Base-by-base conservation (phyloP, 2,329 filamentous ascomycete species). In the Dactylellina cionopaga region DNA sequence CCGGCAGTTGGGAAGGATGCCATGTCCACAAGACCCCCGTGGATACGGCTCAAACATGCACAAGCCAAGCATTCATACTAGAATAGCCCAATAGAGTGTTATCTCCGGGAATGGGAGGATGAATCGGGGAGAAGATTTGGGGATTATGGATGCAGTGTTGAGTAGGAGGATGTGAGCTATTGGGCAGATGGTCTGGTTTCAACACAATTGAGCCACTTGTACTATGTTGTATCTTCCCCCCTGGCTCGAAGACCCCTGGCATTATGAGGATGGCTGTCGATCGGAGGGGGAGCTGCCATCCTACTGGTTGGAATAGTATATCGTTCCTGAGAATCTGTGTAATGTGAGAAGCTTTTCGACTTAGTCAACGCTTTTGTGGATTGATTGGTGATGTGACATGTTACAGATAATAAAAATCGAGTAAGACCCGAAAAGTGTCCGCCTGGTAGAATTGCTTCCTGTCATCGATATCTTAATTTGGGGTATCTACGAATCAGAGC, bases 1-100 rank as follows among this genome's bases (percentile, higher is more conserved):
- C 66, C 56, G 66, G 56, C 47, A 64, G 49, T 64, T 63, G 37
- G n/a, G 51, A 37, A 63, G 58, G 49, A 70, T 62, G 33, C 65
- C 56, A 55, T 70, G 65, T 62, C 65, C 47, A 54, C 43, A n/a
- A 17, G 41, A 66, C n/a, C 41, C 51, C 43, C 56, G 39, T 35
- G 56, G 29, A 39, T 62, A 24, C 47, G 15, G 44, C n/a, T n/a
- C n/a, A n/a, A n/a, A n/a, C 47, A 60, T 62, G 37, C 31, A 52
- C 47, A 56, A 39, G 41, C 56, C 56, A 56, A 56, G 47, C 25
- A 43, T 54, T 46, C 31, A 29, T 41, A 17, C 56, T 13, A 44
- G n/a, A 62, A 17, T 39, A 39, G 44, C n/a, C 37, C 65, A 56
- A 55, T 49, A 49, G 29, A 49, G 5, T 5, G 35, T 22, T 43